Conservation (phyloP, 164 flowering plant genomes). For the Kalanchoe fedtschenkoi region DNA sequence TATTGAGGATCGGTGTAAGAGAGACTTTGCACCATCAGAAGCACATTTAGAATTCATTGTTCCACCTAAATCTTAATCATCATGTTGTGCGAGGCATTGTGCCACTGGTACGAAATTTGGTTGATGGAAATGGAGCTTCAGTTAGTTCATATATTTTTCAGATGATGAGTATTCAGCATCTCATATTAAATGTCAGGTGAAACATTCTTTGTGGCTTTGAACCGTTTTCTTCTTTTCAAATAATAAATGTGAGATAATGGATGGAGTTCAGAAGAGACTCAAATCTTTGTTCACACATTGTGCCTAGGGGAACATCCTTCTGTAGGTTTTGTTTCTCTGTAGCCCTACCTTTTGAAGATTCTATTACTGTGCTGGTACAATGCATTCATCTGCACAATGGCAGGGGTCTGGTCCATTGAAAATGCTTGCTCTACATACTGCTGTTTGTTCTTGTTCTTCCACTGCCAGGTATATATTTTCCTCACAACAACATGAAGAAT, state of each 20-base stretch:
- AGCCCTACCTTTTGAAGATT: constrained; percentile 2
- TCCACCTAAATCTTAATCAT: no score
- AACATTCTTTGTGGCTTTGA: neutral
- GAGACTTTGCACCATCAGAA: no score
- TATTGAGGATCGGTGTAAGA: no score
- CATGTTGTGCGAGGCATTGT: no score
- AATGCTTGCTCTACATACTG: neutral
- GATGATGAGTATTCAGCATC: neutral
- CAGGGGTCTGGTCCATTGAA: neutral
- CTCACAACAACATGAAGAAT: neutral
- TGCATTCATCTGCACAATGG: neutral
- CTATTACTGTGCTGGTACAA: neutral
- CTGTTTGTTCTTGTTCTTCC: neutral
- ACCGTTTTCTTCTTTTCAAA: neutral
- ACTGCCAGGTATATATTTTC: neutral
- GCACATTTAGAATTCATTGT: no score
- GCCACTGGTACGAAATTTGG: no score
- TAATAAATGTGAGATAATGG: neutral
- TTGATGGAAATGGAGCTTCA: no score
- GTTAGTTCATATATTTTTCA: neutral
- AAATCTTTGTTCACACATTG: constrained; percentile 3
- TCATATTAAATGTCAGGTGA: neutral
- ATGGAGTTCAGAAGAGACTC: neutral
- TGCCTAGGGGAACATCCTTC: neutral
- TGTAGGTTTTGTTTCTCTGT: constrained; percentile 1